phyloP scores from a whole-genome alignment of 1,284 basidiomycete species.

The Ganoderma multipileum region DNA sequence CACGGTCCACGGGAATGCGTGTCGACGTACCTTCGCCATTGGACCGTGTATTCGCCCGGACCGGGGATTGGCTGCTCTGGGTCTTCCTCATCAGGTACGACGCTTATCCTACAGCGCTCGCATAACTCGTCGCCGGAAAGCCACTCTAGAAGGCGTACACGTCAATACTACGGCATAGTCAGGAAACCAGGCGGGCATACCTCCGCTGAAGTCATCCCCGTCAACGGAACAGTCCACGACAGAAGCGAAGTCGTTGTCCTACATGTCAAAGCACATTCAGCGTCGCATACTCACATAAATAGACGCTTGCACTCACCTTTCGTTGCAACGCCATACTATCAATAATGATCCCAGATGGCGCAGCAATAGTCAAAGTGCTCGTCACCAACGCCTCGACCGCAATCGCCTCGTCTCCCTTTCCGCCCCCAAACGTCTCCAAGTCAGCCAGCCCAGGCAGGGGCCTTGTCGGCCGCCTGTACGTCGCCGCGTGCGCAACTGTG shows the following conservation, averaged over 20 bases:
- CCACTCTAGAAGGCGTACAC: slow-evolving; percentile 53
- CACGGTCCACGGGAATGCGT: not conserved
- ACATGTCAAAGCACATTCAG: not conserved
- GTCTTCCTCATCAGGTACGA: slow-evolving; percentile 52
- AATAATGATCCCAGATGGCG: slow-evolving; percentile 61
- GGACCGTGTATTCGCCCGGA: slow-evolving; percentile 65
- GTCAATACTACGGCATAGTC: not conserved
- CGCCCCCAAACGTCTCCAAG: slow-evolving; percentile 60
- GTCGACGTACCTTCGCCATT: slow-evolving; percentile 67
- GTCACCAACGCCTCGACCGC: slow-evolving; percentile 57
- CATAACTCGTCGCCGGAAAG: slow-evolving; percentile 68
- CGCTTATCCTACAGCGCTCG: slow-evolving; percentile 57
- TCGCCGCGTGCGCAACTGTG: slow-evolving; percentile 53
- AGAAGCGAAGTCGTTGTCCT: slow-evolving; percentile 56
- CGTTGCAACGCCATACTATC: slow-evolving; percentile 54
- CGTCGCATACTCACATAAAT: no score
- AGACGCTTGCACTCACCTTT: slow-evolving; percentile 43
- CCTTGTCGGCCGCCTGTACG: slow-evolving; percentile 51
- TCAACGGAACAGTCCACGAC: slow-evolving; percentile 52
- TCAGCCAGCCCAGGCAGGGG: slow-evolving; percentile 56
- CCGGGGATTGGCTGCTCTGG: slow-evolving; percentile 47
- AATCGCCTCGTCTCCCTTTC: slow-evolving; percentile 58
- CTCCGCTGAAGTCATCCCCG: slow-evolving; percentile 43
- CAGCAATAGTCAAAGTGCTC: slow-evolving; percentile 57
- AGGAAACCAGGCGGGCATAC: slow-evolving; percentile 22